Evolutionary conservation across 2,329 filamentous ascomycete species (phyloP), one percentile per base, ranked within the genome.

Genomic region (Sporothrix globosa): DNA sequence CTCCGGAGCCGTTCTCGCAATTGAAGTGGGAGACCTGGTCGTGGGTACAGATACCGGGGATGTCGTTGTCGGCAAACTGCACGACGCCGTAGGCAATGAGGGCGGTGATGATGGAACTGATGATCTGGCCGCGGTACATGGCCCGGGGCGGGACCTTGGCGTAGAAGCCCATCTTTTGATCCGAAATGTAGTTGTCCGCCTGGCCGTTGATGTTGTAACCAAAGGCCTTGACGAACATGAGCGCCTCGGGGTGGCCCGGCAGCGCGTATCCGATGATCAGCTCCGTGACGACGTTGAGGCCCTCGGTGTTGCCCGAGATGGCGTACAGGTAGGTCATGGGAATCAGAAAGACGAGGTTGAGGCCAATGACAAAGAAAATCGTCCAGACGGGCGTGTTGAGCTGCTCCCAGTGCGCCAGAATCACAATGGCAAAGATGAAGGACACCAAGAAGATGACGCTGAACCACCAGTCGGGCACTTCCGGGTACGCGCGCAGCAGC

Each of bases 381-480:
- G 85, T 84, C 2, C 81, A 50, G 17, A 50, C 83, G 0, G 83
- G 82, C 0, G 82, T 81, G 0, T 85, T 86, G 71, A 86, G 81
- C 0, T 84, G 86, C 17, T 83, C 80, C 81, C 82, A 86, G 4
- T 78, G 80, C 2, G 80, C 80, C 48, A 87, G 81, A 21, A 82
- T 84, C 1, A 79, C 82, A 58, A 84, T 76, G 19, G 83, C 83
- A 13, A 83, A 78, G 3, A 78, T 81, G 61, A 86, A 79, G 41
- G 84, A 82, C 0, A 80, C 69, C n/a, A 81, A 76, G 0, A 86
- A 78, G 58, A 81, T 79, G 7, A 80, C 66, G 30, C 81, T 72
- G 72, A 85, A 87, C 85, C 85, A 87, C 84, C 84, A 87, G 69
- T 86, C 84, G 0, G 85, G 84, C 0, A 84, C 83, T 74, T 85